Percentiles rank a stretch among this genome's conserved stretches.
Evolutionary conservation across 177 flowering plant species (phyloP).

Genomic region (Vitis hybrid): DNA sequence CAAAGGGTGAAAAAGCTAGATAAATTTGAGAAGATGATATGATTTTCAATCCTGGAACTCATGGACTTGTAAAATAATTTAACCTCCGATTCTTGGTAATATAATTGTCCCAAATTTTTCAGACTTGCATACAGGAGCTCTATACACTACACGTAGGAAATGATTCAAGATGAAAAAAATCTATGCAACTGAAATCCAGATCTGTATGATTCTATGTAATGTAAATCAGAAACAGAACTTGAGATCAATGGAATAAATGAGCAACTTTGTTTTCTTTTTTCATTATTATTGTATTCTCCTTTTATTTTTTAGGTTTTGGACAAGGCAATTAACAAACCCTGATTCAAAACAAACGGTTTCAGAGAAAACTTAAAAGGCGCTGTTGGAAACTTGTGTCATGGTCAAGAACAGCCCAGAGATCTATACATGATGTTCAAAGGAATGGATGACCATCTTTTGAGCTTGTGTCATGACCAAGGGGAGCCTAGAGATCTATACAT

Average conservation of each 20-base stretch:
- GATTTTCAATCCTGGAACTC: slow-evolving; percentile 1
- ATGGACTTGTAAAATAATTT: background rate
- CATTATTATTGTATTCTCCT: background rate
- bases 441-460: too few relatives aligned
- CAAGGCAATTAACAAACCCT: too few relatives aligned
- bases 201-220: background rate
- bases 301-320: too few relatives aligned
- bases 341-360: too few relatives aligned
- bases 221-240: background rate
- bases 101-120: background rate
- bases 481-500: too few relatives aligned
- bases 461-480: too few relatives aligned
- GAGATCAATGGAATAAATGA: background rate
- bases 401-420: too few relatives aligned
- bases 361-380: too few relatives aligned
- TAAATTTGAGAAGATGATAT: slow-evolving; percentile 86
- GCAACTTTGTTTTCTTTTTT: background rate
- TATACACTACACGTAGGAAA: background rate
- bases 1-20: slow-evolving; percentile 77
- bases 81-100: background rate
- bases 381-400: too few relatives aligned
- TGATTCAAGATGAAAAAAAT: background rate
- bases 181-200: background rate
- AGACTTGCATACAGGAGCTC: background rate
- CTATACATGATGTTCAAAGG: too few relatives aligned